Evolutionary conservation across 257 asterid species (phyloP), one percentile per base, ranked within the genome.

Genomic region (Coffea canephora): DNA sequence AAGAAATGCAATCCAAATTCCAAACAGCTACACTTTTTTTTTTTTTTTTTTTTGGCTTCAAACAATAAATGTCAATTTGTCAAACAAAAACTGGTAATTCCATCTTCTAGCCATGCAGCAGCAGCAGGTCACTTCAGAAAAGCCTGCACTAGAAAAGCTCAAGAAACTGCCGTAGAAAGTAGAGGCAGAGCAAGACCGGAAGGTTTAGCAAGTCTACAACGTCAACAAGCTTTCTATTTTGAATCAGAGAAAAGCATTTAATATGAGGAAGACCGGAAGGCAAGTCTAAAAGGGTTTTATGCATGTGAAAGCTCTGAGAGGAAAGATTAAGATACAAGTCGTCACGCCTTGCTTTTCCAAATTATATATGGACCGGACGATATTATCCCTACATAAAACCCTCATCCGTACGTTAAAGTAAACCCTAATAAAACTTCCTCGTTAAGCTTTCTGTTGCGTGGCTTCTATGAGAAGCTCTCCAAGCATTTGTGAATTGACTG

Each of bases 361-460:
- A 31, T 31, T 31, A 31, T 31, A 31, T 31, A 31, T 31, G 31
- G 31, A 31, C 31, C 31, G 1, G 71, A 27, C 11, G 45, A 31
- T 34, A 31, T 4, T 66, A 5, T 31, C 71, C 46, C 14, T 6
- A 23, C 0, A 2, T 4, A 81, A 86, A 82, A 83, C 79, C 87
- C 85, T 79, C 82, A 0, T 62, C 82, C 81, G 82, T 77, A 87
- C 88, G 90, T 75, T 76, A 82, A 87, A 81, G 89, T 61, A 84
- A 91, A 88, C 80, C 93, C 89, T 84, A 88, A 77, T 3, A 25
- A 87, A 83, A 71, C 95, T 89, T 91, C 83, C 75, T 80, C 50
- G 3, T 1, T 55, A 91, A 92, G 95, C 82, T 83, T 85, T 71
- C 14, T 21, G 86, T 87, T 83, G 85, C 89, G 83, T 89, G 74